These are phyloP conservation scores for Leptodontidium sp. DNA, from an alignment of 2,329 filamentous ascomycete species.

Conservation along the genomic window DNA sequence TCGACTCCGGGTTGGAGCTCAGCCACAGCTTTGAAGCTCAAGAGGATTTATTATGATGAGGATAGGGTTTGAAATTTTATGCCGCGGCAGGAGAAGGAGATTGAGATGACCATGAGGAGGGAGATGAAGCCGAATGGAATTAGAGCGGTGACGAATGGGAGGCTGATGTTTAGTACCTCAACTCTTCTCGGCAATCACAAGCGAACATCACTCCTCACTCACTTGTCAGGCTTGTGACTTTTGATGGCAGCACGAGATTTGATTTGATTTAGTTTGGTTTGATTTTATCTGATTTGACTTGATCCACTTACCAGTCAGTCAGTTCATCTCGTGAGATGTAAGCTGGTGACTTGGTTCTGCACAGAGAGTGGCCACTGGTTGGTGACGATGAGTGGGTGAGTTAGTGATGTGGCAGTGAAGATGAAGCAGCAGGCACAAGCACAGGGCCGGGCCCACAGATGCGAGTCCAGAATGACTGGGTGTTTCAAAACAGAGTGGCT, in stretches of 20 bases:
- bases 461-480: slow-evolving; percentile 6
- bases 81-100: slow-evolving; percentile 9
- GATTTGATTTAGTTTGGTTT: background rate
- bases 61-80: background rate
- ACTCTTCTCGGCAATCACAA: background rate
- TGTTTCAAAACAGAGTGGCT: slow-evolving; percentile 22
- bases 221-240: background rate
- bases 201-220: background rate
- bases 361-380: background rate
- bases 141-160: slow-evolving; percentile 5
- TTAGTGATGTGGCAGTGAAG: slow-evolving; percentile 17
- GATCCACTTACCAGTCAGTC: background rate
- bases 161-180: background rate
- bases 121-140: background rate
- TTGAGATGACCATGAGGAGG: slow-evolving; percentile 1
- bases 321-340: background rate
- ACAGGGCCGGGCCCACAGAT: background rate
- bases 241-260: background rate
- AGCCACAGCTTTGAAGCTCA: slow-evolving; percentile 10
- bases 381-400: background rate
- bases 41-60: background rate
- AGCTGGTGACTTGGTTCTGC: slow-evolving; percentile 15
- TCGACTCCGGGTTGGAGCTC: slow-evolving; percentile 8
- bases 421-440: slow-evolving; percentile 3
- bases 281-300: background rate